Evolutionary conservation across 345 rosid species (phyloP).

Genomic region (Camelina sativa): DNA sequence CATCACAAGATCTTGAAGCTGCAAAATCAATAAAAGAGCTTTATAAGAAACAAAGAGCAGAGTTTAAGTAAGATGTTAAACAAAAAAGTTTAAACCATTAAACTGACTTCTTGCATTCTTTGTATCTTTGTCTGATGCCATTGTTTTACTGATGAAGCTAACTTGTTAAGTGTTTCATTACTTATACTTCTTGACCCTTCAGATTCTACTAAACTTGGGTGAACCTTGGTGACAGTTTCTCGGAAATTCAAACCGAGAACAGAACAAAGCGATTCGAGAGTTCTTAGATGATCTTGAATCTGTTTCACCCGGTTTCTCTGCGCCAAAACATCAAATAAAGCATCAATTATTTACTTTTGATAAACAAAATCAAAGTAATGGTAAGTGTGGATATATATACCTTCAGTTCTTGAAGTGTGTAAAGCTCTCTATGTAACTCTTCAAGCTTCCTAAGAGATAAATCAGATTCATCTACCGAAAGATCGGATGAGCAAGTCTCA

Average conservation of each 20-base stretch:
- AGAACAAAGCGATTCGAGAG: constrained; percentile 57
- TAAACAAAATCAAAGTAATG: not conserved
- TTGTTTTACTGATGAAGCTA: constrained; percentile 52
- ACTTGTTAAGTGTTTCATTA: constrained; percentile 53
- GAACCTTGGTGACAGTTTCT: constrained; percentile 52
- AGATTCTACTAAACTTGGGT: constrained; percentile 61
- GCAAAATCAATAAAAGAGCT: constrained; percentile 33
- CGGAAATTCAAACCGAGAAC: constrained; percentile 78
- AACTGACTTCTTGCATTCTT: constrained; percentile 79
- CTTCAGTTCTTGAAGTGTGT: constrained; percentile 75
- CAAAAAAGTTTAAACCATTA: not conserved
- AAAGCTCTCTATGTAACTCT: constrained; percentile 69
- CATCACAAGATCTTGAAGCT: constrained; percentile 96
- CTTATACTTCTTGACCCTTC: constrained; percentile 61
- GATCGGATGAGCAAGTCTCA: constrained; percentile 44
- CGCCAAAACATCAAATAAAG: not conserved
- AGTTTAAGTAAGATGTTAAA: not conserved
- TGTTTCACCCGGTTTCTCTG: constrained; percentile 73
- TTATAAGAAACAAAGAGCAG: not conserved
- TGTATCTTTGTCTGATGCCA: constrained; percentile 73
- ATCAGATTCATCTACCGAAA: constrained; percentile 69
- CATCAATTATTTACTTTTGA: not conserved
- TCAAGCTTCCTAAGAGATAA: constrained; percentile 78
- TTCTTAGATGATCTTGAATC: constrained; percentile 58
- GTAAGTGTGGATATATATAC: constrained; percentile 35